Evolutionary conservation across 2,329 filamentous ascomycete species (phyloP), one percentile per base, ranked within the genome.

Genomic region (Onygenales sp.): DNA sequence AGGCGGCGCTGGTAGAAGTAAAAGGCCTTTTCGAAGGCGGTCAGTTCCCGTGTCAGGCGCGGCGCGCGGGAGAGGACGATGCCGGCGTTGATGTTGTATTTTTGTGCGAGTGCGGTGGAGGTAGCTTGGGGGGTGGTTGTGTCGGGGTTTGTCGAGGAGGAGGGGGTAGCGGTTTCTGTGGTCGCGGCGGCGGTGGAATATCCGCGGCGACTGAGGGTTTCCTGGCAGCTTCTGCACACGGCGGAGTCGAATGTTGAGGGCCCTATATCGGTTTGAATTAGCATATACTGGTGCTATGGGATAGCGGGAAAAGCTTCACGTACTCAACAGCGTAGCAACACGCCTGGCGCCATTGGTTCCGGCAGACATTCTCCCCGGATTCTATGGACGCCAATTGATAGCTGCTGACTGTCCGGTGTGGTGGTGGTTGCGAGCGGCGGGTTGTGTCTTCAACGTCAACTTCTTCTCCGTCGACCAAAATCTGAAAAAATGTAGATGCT

Each of bases 1-100:
- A 98, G 80, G 11, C 93, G 89, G 64, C 92, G 92, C 75, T 98
- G 93, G 75, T 98, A 98, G 69, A 98, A 90, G 78, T 86, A 95
- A 74, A 86, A 97, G 59, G 92, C 80, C 66, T 89, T 87, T 72
- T 98, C 93, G 72, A 98, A 97, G 10, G 88, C 79, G 36, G 87
- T 87, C 52, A 92, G 84, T 57, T 86, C 78, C 60, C 87, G 86
- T 31, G 93, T 97, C 64, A 98, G 78, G 55, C 94, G 77, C 6
- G 93, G 93, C 47, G 93, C 83, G 32, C 93, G 89, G 45, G 90
- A 93, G 58, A 98, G 83, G 61, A 97, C 82, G 55, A 96, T 78
- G 59, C 89, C 87, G 54, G 84, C 78, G 60, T 78, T 74, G 66
- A 80, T 70, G 59, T 67, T 69, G 72, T 78, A 70, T 56, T 65